phyloP scores from a whole-genome alignment of 148 eudicot genomes.

The Vaccinium darrowii region DNA sequence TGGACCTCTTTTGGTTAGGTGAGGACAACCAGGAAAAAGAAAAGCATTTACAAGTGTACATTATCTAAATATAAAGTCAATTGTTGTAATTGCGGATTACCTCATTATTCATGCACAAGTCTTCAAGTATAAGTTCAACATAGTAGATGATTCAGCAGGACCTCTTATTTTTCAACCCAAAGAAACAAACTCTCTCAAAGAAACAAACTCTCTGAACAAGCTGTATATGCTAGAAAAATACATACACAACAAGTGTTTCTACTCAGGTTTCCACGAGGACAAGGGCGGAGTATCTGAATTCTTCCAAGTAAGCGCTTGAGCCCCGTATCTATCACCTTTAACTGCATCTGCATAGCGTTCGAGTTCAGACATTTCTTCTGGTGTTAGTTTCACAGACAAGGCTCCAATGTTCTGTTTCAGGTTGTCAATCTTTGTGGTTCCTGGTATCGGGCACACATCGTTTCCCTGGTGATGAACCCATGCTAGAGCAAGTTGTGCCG shows the following conservation, averaged over 20 bases:
- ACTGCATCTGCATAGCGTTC: conserved; percentile 10
- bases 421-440: conserved; percentile 22
- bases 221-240: neutral
- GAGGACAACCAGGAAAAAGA: neutral
- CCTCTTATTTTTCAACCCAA: neutral
- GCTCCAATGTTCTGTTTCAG: conserved; percentile 20
- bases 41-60: neutral
- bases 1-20: no score
- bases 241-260: neutral
- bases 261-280: neutral
- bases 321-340: neutral
- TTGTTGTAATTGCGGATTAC: neutral
- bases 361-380: conserved; percentile 16
- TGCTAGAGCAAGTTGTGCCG: conserved; percentile 20
- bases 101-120: neutral
- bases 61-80: neutral
- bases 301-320: conserved; percentile 1
- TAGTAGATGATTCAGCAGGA: neutral
- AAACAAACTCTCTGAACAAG: neutral
- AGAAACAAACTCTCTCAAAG: neutral
- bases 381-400: conserved; percentile 12
- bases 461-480: conserved; percentile 25
- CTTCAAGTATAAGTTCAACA: neutral
- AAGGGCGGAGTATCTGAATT: neutral
- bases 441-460: conserved; percentile 22